Evolutionary conservation across 208 protist species (phyloP).

Genomic region (Trypanosoma boissoni): DNA sequence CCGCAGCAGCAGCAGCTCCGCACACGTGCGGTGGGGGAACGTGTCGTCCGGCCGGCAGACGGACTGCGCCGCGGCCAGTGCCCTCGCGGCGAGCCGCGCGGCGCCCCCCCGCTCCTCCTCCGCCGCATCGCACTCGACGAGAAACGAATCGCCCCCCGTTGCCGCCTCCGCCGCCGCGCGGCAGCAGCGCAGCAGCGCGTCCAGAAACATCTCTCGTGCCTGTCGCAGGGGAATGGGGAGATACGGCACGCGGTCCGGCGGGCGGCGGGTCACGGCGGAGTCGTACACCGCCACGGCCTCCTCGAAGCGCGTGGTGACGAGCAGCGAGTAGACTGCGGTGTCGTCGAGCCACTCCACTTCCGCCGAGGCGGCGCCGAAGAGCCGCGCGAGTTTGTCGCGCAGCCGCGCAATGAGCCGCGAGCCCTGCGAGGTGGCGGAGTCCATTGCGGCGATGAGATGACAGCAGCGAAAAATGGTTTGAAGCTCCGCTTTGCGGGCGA

Average conservation of each 20-base stretch:
- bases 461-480: slow-evolving; percentile 79
- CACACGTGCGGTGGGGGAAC: slow-evolving; percentile 26
- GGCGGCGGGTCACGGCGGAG: slow-evolving; percentile 32
- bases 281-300: slow-evolving; percentile 43
- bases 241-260: slow-evolving; percentile 33
- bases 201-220: slow-evolving; percentile 35
- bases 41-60: slow-evolving; percentile 27
- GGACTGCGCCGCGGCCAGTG: slow-evolving; percentile 17
- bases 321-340: slow-evolving; percentile 64
- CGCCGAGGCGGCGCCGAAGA: slow-evolving; percentile 51
- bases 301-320: slow-evolving; percentile 29
- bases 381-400: slow-evolving; percentile 9
- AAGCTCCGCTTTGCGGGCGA: slow-evolving; percentile 64
- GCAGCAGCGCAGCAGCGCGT: slow-evolving; percentile 39
- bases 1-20: slow-evolving; percentile 49
- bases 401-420: slow-evolving; percentile 30
- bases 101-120: slow-evolving; percentile 20
- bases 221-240: slow-evolving; percentile 66
- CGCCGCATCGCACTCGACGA: slow-evolving; percentile 53
- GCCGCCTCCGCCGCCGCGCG: slow-evolving; percentile 1
- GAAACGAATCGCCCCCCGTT: slow-evolving; percentile 20
- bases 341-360: slow-evolving; percentile 73
- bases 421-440: background rate
- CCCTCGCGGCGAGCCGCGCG: slow-evolving; percentile 8
- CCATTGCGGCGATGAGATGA: slow-evolving; percentile 42